Evolutionary conservation across 257 asterid species (phyloP), one percentile per base, ranked within the genome.

Genomic region (Leonotis leonurus): DNA sequence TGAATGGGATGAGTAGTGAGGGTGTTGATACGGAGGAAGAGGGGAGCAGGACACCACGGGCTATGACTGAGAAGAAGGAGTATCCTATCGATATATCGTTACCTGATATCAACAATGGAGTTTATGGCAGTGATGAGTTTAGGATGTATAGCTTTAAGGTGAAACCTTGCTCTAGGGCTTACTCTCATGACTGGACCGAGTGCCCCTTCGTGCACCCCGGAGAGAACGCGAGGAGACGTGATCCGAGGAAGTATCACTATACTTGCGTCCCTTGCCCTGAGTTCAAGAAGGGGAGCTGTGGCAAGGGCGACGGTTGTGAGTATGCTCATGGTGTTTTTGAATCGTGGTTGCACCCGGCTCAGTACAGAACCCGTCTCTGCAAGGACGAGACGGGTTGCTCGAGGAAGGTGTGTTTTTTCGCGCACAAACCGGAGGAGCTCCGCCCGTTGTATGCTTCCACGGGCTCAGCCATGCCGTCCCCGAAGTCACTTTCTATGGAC

Each of bases 311-410:
- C 65, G 3, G 67, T 0, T 91, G 98, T 26, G 98, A 91, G 58
- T 91, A 85, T 17, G 96, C 96, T 6, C 98, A 91, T 51, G 98
- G 98, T 3, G 96, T 90, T 35, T 90, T 90, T 0, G 98, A 90
- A 40, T 90, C 95, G 0, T 91, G 96, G 98, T 88, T 91, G 10
- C 98, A 91, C 62, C 98, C 98, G 3, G 98, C 98, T 0, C 95
- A 88, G 40, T 91, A 91, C 60, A 73, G 90, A 41, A 91, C 98
- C 62, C 85, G 96, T 2, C 93, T 85, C 4, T 90, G 97, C 73
- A 90, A 90, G 73, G 97, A 90, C 6, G 97, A 87, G 75, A 88
- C 87, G 0, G 87, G 87, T 3, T 91, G 98, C 48, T 39, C 80
- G 0, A 78, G 98, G 61, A 90, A 84, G 80, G 98, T 90, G 8